Percentiles rank a stretch among this genome's conserved stretches.
Evolutionary conservation across 1,284 basidiomycete genomes (phyloP).

Genomic region (Trichosporon asahii): DNA sequence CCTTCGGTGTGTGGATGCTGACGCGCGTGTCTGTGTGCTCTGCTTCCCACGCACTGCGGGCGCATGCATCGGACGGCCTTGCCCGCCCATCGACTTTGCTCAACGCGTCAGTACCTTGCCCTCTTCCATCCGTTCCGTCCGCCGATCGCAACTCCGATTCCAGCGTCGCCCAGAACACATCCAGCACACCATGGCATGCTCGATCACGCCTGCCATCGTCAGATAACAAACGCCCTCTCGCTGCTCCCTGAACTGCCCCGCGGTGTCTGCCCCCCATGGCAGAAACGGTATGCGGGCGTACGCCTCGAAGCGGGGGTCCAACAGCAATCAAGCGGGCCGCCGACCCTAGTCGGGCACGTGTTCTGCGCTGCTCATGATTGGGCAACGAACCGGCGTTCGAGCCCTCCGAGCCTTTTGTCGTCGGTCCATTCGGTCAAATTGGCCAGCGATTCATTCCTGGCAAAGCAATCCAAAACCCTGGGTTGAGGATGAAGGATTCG

Average conservation of each 20-base stretch:
- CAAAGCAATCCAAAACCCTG: background rate
- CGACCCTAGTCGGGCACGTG: background rate
- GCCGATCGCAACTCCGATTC: too few relatives aligned
- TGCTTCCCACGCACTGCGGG: background rate
- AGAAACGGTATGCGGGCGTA: too few relatives aligned
- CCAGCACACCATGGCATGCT: too few relatives aligned
- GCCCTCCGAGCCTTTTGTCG: too few relatives aligned
- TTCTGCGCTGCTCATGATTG: background rate
- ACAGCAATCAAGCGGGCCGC: background rate
- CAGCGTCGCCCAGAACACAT: too few relatives aligned
- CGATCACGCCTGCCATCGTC: too few relatives aligned
- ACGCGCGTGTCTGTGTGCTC: background rate
- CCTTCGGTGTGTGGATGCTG: background rate
- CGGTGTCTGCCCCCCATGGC: too few relatives aligned
- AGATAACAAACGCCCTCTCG: too few relatives aligned
- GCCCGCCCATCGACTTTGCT: too few relatives aligned
- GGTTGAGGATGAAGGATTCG: background rate
- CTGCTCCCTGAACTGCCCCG: too few relatives aligned
- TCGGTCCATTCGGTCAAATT: constrained; percentile 6
- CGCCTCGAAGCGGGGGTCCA: background rate
- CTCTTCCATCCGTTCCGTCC: too few relatives aligned
- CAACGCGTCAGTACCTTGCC: too few relatives aligned
- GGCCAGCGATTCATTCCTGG: background rate
- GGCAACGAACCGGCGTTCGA: background rate
- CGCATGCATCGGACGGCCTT: background rate